Conservation (phyloP, 2,329 filamentous ascomycete genomes). For the Fusarium agapanthi region DNA sequence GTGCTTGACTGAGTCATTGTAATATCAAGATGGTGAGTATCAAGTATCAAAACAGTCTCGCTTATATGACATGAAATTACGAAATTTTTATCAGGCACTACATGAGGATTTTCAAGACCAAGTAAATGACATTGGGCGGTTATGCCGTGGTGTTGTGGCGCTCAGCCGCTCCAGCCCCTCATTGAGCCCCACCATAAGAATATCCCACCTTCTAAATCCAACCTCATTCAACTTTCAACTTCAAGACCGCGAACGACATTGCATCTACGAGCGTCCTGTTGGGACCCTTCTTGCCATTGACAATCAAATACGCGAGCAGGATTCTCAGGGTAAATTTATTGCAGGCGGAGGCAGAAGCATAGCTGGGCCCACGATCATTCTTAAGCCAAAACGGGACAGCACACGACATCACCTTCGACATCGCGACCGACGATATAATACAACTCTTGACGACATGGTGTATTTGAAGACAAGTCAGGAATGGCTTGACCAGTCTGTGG, state of each 20-base stretch:
- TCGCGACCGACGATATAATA: not conserved
- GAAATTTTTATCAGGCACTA: not conserved
- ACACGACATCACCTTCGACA: slow-evolving; percentile 8
- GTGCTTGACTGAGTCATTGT: not conserved
- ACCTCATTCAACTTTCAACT: slow-evolving; percentile 28
- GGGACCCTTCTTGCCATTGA: not conserved
- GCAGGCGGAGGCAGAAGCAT: not conserved
- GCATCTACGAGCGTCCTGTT: not conserved
- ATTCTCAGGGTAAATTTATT: not conserved
- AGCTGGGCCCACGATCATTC: not conserved
- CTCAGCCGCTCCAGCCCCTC: slow-evolving; percentile 8
- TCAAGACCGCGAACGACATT: slow-evolving; percentile 15
- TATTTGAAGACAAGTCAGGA: slow-evolving; percentile 85
- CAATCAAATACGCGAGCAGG: not conserved
- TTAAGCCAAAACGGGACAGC: not conserved
- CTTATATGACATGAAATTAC: not conserved
- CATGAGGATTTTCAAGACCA: not conserved
- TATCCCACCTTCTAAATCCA: slow-evolving; percentile 28
- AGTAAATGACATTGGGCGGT: not conserved
- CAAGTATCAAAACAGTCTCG: not conserved
- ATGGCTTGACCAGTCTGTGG: slow-evolving; percentile 88
- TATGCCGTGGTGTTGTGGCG: slow-evolving; percentile 20
- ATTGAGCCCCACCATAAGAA: slow-evolving; percentile 29
- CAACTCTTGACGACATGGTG: slow-evolving; percentile 61
- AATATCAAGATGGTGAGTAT: not conserved